Evolutionary conservation across 495 filamentous ascomycete genomes (phyloP), one percentile per base, ranked within the genome.

Genomic region (Hypoxylon crocopeplum): DNA sequence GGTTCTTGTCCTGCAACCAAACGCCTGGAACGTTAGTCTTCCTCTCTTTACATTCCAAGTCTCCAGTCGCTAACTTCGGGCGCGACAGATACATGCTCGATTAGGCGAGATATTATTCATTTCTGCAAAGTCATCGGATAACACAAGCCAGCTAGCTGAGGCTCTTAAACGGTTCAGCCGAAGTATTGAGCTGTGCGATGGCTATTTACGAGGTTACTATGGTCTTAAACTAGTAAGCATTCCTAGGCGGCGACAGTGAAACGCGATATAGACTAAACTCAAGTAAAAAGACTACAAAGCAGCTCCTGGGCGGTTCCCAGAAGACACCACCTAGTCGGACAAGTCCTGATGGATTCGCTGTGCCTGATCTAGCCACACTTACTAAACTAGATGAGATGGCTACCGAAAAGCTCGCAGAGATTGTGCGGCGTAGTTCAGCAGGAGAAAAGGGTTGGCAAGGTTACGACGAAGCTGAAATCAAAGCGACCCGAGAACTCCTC

Each of bases 191-290:
- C 83, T 98, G 22, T 97, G 93, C 69, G 89, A 95, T 51, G 88
- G 89, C 69, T 98, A 97, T 72, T 71, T 98, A 50, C 85, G 94
- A 50, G 94, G 93, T 1, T 93, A 89, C 66, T 98, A 97, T 72
- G 94, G 94, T 17, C 77, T 98, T 50, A 89, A 88, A 67, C 66
- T 95, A 72, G 90, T 95, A 72, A 56, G 84, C 44, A n/a, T 24
- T 44, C 0, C 13, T 6, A 33, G 24, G 33, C 7, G 3, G 5
- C 3, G 36, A 13, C 20, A 22, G 13, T 7, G 7, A 7, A 36
- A 20, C 13, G 24, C 41, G 34, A 19, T 36, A 25, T 37, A 16
- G 7, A 19, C 61, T 64, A 16, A n/a, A 64, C 50, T 47, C 24
- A n/a, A 48, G n/a, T 58, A 29, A 42, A n/a, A 25, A 80, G 78